Conservation (phyloP, 2,329 filamentous ascomycete species). For the Claviceps digitariae region DNA sequence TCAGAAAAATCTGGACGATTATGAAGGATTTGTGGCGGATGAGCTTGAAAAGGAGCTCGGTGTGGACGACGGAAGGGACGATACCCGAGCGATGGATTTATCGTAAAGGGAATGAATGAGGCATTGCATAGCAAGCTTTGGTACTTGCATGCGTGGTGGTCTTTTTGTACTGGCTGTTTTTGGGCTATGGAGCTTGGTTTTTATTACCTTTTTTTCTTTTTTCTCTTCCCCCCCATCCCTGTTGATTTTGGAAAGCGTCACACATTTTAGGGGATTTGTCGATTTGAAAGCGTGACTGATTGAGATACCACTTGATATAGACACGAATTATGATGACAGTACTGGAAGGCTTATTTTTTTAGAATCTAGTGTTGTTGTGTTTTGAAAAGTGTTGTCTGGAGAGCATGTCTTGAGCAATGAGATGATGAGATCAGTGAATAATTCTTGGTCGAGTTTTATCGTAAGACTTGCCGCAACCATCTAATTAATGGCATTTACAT, state of each 20-base stretch:
- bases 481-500: no score
- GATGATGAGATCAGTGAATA: no score
- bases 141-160: not conserved
- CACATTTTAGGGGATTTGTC: not conserved
- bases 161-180: not conserved
- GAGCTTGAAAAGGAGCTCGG: constrained; percentile 79
- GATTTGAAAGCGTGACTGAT: not conserved
- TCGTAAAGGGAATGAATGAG: not conserved
- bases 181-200: not conserved
- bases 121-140: not conserved
- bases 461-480: no score
- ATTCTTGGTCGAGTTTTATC: no score
- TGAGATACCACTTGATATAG: constrained; percentile 3
- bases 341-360: not conserved
- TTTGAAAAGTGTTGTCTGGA: not conserved
- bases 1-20: constrained; percentile 83
- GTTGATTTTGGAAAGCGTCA: constrained; percentile 1
- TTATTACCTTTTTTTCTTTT: constrained; percentile 1
- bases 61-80: constrained; percentile 43
- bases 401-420: no score
- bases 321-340: constrained; percentile 3
- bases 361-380: no score
- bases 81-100: constrained; percentile 36
- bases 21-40: constrained; percentile 84
- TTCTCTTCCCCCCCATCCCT: not conserved